phyloP scores from a whole-genome alignment of 345 rosid species.

The Eucalyptus tenuipes region DNA sequence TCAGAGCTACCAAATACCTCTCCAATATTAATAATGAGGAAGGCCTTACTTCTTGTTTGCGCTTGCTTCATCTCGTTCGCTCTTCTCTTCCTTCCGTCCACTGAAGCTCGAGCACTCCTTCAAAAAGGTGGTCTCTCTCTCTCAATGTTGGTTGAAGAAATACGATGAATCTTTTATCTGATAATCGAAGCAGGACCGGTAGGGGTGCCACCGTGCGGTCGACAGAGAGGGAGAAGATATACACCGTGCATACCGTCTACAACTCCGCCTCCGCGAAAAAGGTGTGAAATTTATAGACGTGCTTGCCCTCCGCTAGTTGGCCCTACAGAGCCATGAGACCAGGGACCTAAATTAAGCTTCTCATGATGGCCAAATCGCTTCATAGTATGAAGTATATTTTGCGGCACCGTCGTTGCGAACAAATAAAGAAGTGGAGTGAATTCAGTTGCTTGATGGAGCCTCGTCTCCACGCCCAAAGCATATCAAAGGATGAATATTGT shows the following conservation, averaged over 20 bases:
- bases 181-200: neutral
- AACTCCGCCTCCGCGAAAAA: no score
- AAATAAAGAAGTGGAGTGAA: neutral
- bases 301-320: neutral
- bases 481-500: no score
- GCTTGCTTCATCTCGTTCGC: neutral
- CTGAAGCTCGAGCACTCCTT: neutral
- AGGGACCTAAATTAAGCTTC: neutral
- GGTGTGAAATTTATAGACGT: accelerated
- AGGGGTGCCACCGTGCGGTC: accelerated
- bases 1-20: neutral
- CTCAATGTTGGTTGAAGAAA: neutral
- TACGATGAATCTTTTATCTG: neutral
- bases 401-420: no score
- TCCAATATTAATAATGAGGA: neutral
- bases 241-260: neutral
- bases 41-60: neutral
- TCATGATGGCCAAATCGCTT: neutral
- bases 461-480: no score
- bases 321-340: neutral
- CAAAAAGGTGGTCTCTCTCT: neutral
- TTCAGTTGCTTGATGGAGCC: neutral
- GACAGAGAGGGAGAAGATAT: neutral
- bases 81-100: neutral
- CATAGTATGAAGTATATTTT: neutral